A percentile compares a stretch with the other conserved stretches of the same genome.
These are phyloP conservation scores for Paraphaeosphaeria sporulosa DNA, from an alignment of 2,329 filamentous ascomycete species.

Conservation along the genomic window DNA sequence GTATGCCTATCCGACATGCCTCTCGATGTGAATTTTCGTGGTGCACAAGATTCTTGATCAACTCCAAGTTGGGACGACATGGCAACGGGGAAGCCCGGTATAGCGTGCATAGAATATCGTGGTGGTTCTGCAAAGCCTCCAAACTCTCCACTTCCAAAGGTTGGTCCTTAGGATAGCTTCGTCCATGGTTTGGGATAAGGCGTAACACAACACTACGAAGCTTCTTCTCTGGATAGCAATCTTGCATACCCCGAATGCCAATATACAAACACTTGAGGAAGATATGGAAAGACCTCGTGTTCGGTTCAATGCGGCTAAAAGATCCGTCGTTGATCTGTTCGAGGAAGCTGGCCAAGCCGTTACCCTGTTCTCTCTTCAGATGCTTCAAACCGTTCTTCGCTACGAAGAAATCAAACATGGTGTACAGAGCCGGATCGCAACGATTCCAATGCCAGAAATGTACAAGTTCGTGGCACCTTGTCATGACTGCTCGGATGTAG, in stretches of 20 bases:
- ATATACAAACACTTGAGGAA: constrained; percentile 64
- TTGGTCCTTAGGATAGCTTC: constrained; percentile 66
- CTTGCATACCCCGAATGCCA: constrained; percentile 58
- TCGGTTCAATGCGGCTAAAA: constrained; percentile 52
- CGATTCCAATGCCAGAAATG: constrained; percentile 64
- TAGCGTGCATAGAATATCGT: constrained; percentile 66
- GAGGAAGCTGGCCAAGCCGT: constrained; percentile 63
- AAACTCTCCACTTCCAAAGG: constrained; percentile 61
- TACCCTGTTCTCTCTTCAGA: constrained; percentile 59
- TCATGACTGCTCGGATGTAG: constrained; percentile 61
- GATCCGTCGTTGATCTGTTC: constrained; percentile 57
- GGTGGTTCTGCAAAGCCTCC: constrained; percentile 67
- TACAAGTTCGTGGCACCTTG: constrained; percentile 62
- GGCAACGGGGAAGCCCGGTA: constrained; percentile 64
- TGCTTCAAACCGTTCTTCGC: constrained; percentile 61
- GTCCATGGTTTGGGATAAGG: constrained; percentile 66
- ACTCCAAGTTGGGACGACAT: constrained; percentile 60
- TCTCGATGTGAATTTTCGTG: constrained; percentile 65
- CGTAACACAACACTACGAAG: constrained; percentile 65
- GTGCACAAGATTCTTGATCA: constrained; percentile 63
- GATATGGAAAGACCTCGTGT: constrained; percentile 65
- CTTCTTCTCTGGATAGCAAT: constrained; percentile 60
- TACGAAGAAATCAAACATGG: constrained; percentile 65
- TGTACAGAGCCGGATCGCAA: constrained; percentile 62
- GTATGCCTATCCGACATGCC: constrained; percentile 65